Base-by-base conservation (phyloP, 2,329 filamentous ascomycete genomes). In the Epichloe baconii region DNA sequence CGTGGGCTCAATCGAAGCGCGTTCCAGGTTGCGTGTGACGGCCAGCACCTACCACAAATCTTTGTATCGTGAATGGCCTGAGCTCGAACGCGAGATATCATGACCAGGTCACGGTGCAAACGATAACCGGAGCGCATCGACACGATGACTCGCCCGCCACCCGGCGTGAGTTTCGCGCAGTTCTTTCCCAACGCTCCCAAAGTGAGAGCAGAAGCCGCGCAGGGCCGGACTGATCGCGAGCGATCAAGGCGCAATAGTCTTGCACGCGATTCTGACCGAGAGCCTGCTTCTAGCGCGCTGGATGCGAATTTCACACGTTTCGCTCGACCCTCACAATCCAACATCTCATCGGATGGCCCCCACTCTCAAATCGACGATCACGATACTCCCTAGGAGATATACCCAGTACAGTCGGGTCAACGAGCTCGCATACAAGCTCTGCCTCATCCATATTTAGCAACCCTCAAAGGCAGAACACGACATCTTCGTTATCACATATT, bases 121-220 rank as follows among this genome's bases (percentile, higher is more conserved):
- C 69, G 71, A 71, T 74, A 73, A 69, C 71, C 70, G 68, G 68
- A 68, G 67, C 68, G 65, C 66, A 68, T 67, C 65, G 65, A 70
- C 75, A 82, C 73, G 72, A 87, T 86, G 85, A 87, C 87, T 81
- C 87, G 86, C 75, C 80, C 83, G 67, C 77, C 82, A 63, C 76
- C 78, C 55, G 74, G 75, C 69, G 83, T 85, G 74, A 83, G 83
- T 72, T 90, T 89, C 77, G 86, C 85, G 71, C 82, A 89, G 72
- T 93, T 88, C 77, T 90, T 89, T 70, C 86, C 85, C 60, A 81
- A 84, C 66, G 86, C 85, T 64, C 85, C 86, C 59, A 82, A 76
- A 66, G 73, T 76, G 72, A 80, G 71, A 66, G 68, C 68, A 54
- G 71, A 70, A 58, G 69, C 68, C 49, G 48, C 48, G 48, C 67